Percentiles rank a stretch among this genome's conserved stretches.
Conservation (phyloP, 2,329 filamentous ascomycete species). For the Cladosporium sp. region DNA sequence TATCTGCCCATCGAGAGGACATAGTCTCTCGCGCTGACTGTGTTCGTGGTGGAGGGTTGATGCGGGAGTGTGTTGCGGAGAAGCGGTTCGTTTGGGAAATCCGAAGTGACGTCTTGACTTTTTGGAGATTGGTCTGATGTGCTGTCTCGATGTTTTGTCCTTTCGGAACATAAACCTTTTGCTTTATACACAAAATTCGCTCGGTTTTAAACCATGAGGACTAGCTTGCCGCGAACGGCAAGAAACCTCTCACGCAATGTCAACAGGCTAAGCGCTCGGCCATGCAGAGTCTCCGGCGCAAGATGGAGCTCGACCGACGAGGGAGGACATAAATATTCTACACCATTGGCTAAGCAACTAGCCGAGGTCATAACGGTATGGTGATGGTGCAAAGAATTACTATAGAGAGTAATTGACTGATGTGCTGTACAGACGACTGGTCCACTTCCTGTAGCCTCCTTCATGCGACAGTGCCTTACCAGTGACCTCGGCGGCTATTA, state of each 20-base stretch:
- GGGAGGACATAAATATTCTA: slow-evolving; percentile 71
- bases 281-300: slow-evolving; percentile 34
- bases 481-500: slow-evolving; percentile 92
- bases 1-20: slow-evolving; percentile 81
- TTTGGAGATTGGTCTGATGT: neutral
- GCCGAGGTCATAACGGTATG: slow-evolving; percentile 81
- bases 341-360: slow-evolving; percentile 83
- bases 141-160: neutral
- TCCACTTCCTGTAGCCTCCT: slow-evolving; percentile 86
- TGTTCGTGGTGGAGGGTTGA: neutral
- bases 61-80: slow-evolving; percentile 20
- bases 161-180: neutral
- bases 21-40: slow-evolving; percentile 25
- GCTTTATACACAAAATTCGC: neutral
- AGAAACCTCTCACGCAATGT: slow-evolving; percentile 30
- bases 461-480: slow-evolving; percentile 98
- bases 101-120: slow-evolving; percentile 19
- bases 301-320: slow-evolving; percentile 45
- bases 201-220: slow-evolving; percentile 31
- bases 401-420: slow-evolving; percentile 7
- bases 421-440: slow-evolving; percentile 67
- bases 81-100: slow-evolving; percentile 12
- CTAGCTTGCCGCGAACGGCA: slow-evolving; percentile 30
- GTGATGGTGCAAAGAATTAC: neutral
- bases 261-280: slow-evolving; percentile 15